A percentile compares a stretch with the other conserved stretches of the same genome.
Evolutionary conservation across 306 rosid genomes (phyloP).

Genomic region (Prosopis cineraria): DNA sequence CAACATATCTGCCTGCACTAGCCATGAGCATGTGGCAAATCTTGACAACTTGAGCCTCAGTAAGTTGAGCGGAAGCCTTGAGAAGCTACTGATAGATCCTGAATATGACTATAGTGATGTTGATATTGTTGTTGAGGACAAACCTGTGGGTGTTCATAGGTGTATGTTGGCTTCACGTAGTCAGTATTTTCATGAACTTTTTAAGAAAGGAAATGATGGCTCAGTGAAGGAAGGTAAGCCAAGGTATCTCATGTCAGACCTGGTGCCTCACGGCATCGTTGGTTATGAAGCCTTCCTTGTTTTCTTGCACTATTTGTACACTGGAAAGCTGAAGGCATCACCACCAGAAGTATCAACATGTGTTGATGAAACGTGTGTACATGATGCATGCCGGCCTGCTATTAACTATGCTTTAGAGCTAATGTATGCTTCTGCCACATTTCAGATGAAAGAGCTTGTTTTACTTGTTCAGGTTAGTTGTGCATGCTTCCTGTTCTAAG

Average conservation of each 20-base stretch:
- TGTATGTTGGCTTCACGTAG: constrained; percentile 83
- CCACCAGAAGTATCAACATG: constrained; percentile 82
- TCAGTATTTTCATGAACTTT: constrained; percentile 72
- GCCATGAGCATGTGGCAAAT: constrained; percentile 46
- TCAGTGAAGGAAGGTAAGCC: constrained; percentile 62
- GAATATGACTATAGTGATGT: constrained; percentile 78
- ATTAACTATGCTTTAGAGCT: constrained; percentile 80
- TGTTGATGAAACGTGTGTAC: constrained; percentile 73
- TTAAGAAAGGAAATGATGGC: constrained; percentile 57
- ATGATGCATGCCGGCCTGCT: constrained; percentile 88
- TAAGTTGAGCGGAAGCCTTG: constrained; percentile 82
- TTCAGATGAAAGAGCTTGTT: constrained; percentile 87
- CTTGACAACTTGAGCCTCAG: constrained; percentile 64
- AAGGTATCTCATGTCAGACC: constrained; percentile 64
- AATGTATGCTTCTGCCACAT: constrained; percentile 83
- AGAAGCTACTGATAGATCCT: constrained; percentile 62
- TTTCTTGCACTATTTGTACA: constrained; percentile 77
- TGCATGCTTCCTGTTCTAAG: constrained; percentile 30
- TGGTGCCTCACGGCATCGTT: constrained; percentile 66
- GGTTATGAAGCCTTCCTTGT: constrained; percentile 74
- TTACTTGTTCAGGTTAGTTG: constrained; percentile 72
- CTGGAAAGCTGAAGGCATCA: constrained; percentile 77
- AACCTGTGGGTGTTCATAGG: constrained; percentile 66
- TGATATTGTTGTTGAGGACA: constrained; percentile 71
- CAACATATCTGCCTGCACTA: constrained; percentile 46